phyloP scores from a whole-genome alignment of 371 early-diverging fungal species.

The Circinella minor region DNA sequence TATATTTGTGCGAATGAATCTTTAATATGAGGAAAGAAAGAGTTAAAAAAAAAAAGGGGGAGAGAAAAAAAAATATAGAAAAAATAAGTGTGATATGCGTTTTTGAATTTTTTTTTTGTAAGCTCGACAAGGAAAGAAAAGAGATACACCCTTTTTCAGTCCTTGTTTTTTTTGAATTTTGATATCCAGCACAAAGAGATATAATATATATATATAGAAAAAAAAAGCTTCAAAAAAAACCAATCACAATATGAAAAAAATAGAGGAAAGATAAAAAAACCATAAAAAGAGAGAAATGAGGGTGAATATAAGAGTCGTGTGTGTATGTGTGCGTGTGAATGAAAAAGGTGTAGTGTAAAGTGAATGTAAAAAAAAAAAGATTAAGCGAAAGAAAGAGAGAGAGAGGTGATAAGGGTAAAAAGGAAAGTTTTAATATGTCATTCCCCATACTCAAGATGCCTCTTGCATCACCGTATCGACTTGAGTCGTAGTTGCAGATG shows the following conservation, averaged over 20 bases:
- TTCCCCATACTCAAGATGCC: slow-evolving; percentile 4
- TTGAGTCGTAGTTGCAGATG: background rate
- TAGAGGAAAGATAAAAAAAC: too few relatives aligned
- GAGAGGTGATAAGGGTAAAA: background rate
- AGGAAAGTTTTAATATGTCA: background rate
- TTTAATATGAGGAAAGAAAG: slow-evolving; percentile 3
- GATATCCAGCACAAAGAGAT: too few relatives aligned
- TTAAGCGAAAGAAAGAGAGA: background rate
- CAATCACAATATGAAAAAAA: background rate
- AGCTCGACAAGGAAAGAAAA: background rate
- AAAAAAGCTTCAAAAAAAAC: too few relatives aligned
- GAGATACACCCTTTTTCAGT: background rate
- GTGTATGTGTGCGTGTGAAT: too few relatives aligned
- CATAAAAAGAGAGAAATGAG: too few relatives aligned
- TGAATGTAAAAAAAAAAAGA: background rate
- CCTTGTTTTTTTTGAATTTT: background rate
- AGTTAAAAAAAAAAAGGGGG: background rate
- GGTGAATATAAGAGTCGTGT: too few relatives aligned
- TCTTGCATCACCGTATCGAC: slow-evolving; percentile 18
- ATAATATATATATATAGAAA: too few relatives aligned
- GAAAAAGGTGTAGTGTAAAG: background rate
- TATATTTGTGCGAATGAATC: background rate
- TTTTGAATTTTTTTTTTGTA: too few relatives aligned
- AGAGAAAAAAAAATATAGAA: background rate
- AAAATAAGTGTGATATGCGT: background rate